Percentiles rank a stretch among this genome's conserved stretches.
Evolutionary conservation across 495 filamentous ascomycete species (phyloP).

Genomic region (Pyrenula massariospora): DNA sequence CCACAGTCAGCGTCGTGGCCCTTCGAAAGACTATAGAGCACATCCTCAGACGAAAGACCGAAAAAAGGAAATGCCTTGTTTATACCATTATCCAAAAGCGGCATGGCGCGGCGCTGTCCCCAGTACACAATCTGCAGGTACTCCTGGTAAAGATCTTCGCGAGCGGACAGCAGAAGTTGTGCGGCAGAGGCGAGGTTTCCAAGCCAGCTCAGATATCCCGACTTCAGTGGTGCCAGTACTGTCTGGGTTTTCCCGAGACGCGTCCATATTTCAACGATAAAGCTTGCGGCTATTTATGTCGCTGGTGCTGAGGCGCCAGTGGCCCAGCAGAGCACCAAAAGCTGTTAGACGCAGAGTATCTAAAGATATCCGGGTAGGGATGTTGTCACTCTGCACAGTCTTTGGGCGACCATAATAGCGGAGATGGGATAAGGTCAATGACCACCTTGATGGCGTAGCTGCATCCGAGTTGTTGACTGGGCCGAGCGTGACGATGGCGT

Average conservation of each 20-base stretch:
- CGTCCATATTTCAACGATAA: background rate
- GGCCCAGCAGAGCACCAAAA: background rate
- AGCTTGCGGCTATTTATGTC: background rate
- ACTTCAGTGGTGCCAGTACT: background rate
- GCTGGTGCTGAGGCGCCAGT: background rate
- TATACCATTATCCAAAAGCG: background rate
- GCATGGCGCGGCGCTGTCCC: background rate
- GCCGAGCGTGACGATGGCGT: conserved; percentile 18
- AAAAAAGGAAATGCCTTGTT: background rate
- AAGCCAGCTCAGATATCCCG: background rate
- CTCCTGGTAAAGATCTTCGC: background rate
- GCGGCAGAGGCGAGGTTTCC: background rate
- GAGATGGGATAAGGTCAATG: conserved; percentile 5
- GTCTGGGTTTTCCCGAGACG: background rate
- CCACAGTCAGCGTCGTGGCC: background rate
- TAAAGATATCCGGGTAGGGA: background rate
- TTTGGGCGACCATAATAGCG: conserved; percentile 7
- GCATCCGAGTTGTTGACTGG: background rate
- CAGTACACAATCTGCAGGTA: background rate
- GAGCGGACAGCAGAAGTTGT: background rate
- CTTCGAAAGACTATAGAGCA: background rate
- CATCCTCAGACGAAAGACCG: background rate
- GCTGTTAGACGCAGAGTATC: background rate
- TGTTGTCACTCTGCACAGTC: conserved; percentile 11
- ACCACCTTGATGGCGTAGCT: conserved; percentile 5